phyloP scores from a whole-genome alignment of 2,329 filamentous ascomycete genomes.

The Talaromyces pinophilus region DNA sequence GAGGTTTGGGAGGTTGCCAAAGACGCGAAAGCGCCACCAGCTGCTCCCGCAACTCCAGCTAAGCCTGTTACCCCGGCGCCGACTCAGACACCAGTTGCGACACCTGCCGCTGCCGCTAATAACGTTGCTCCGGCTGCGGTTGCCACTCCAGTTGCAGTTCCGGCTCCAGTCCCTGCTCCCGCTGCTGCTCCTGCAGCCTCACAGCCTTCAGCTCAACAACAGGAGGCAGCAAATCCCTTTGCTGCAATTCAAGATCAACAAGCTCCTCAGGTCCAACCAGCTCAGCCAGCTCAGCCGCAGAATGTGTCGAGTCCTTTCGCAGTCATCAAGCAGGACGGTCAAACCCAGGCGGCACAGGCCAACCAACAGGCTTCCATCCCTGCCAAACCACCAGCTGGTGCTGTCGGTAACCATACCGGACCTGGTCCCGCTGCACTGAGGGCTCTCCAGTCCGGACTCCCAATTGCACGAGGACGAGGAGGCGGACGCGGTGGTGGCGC shows the following conservation, averaged over 20 bases:
- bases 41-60: constrained; percentile 34
- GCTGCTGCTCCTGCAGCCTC: constrained; percentile 8
- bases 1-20: constrained; percentile 88
- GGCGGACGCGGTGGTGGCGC: constrained; percentile 31
- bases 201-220: constrained; percentile 24
- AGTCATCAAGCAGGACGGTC: constrained; percentile 27
- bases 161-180: constrained; percentile 15
- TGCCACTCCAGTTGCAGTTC: constrained; percentile 12
- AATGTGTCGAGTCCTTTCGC: constrained; percentile 30
- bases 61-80: constrained; percentile 8
- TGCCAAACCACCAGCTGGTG: constrained; percentile 34
- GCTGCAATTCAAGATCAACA: constrained; percentile 17
- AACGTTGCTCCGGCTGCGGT: background rate
- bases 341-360: constrained; percentile 19
- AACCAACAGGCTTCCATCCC: constrained; percentile 33
- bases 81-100: constrained; percentile 6
- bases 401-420: constrained; percentile 28
- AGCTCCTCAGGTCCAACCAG: background rate
- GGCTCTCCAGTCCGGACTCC: constrained; percentile 48
- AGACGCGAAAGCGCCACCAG: constrained; percentile 56
- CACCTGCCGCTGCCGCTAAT: constrained; percentile 11
- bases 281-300: constrained; percentile 16
- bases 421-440: constrained; percentile 45
- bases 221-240: constrained; percentile 22
- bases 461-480: constrained; percentile 46